Percentiles rank a stretch among this genome's conserved stretches.
Evolutionary conservation across 2,329 filamentous ascomycete species (phyloP).

Genomic region (Penicillium sp.): DNA sequence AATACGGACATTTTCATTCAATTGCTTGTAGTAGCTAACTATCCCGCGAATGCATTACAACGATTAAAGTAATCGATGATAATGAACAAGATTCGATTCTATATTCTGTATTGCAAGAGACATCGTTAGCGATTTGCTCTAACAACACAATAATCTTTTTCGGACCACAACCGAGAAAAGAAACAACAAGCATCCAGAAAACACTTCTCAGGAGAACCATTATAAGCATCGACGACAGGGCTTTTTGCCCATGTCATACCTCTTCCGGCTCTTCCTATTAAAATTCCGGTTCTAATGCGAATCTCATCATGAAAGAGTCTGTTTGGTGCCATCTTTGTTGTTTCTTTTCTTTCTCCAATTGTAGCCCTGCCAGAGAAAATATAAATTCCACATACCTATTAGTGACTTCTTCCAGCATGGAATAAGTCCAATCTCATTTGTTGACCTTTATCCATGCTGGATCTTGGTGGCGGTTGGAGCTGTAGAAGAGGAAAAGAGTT

Average conservation of each 20-base stretch:
- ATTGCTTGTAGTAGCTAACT: not conserved
- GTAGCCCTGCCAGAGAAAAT: not conserved
- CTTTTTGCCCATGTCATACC: conserved; percentile 40
- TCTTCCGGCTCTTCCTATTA: conserved; percentile 51
- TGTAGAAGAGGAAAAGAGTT: conserved; percentile 5
- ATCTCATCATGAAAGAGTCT: conserved; percentile 43
- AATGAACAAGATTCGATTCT: not conserved
- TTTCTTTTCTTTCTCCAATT: conserved; percentile 1
- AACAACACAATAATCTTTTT: not conserved
- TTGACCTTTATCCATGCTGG: conserved; percentile 8
- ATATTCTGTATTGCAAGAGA: conserved; percentile 5
- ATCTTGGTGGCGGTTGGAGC: conserved; percentile 1
- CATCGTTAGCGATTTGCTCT: conserved; percentile 13
- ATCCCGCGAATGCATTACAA: no score
- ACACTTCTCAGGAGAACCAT: conserved; percentile 47
- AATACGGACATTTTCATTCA: not conserved
- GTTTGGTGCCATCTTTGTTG: conserved; percentile 14
- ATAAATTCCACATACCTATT: conserved; percentile 7
- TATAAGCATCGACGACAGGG: conserved; percentile 49
- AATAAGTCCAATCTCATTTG: conserved; percentile 5
- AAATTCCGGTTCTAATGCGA: conserved; percentile 40
- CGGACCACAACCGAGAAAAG: conserved; percentile 2
- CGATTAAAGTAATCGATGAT: not conserved
- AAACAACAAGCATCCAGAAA: conserved; percentile 16
- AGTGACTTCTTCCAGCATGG: conserved; percentile 5